Percentiles rank a stretch among this genome's conserved stretches.
Evolutionary conservation across 768 basidiomycete genomes (phyloP).

Genomic region (Suillus discolor): DNA sequence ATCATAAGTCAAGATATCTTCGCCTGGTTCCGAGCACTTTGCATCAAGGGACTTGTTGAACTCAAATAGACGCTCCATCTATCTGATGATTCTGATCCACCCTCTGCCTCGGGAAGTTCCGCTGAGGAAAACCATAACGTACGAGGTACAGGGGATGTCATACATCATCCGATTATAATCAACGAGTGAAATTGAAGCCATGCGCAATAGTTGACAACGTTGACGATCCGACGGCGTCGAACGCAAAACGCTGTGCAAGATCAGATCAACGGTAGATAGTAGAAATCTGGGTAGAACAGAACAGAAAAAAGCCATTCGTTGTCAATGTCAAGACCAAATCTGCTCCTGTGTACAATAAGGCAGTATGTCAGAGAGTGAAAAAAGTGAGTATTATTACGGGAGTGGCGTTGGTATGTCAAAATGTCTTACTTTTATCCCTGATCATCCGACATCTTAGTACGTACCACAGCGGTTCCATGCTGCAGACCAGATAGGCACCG

Average conservation of each 20-base stretch:
- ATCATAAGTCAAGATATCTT: conserved; percentile 38
- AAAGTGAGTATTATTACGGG: too few species aligned
- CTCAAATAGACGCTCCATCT: conserved; percentile 31
- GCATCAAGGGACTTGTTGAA: conserved; percentile 30
- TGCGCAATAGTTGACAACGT: conserved; percentile 35
- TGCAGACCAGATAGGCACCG: too few species aligned
- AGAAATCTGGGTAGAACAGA: too few species aligned
- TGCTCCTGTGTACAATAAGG: too few species aligned
- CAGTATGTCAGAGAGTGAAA: too few species aligned
- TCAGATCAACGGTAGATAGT: conserved; percentile 27
- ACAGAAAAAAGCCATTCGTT: too few species aligned
- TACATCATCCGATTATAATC: conserved; percentile 40
- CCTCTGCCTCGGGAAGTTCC: conserved; percentile 26
- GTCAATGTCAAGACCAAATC: too few species aligned
- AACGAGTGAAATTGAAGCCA: conserved; percentile 35
- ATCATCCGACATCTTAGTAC: too few species aligned
- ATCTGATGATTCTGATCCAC: conserved; percentile 29
- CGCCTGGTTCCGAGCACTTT: conserved; percentile 33
- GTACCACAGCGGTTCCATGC: too few species aligned
- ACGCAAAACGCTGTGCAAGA: conserved; percentile 29
- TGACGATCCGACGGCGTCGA: conserved; percentile 39
- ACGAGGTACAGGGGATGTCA: conserved; percentile 33
- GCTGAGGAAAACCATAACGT: conserved; percentile 33
- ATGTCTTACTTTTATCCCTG: too few species aligned
- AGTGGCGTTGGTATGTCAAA: too few species aligned